Conservation (phyloP, 805 yeast species). For the Lipomyces yamadae region DNA sequence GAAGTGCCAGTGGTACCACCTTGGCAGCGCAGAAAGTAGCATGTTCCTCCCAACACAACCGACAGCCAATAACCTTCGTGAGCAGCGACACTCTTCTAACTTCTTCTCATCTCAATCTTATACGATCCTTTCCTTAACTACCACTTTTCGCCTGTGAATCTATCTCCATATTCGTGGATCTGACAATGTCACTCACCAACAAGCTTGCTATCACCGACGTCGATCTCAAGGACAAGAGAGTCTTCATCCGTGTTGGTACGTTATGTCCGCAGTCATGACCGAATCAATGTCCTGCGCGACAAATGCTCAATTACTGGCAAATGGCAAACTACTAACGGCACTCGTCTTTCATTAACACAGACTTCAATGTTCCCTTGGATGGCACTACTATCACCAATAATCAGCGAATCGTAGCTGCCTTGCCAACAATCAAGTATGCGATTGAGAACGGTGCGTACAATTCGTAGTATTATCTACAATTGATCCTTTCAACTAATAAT, state of each 20-base stretch:
- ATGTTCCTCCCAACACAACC: too few relatives aligned
- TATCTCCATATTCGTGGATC: not conserved
- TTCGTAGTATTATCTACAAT: not conserved
- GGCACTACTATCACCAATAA: conserved; percentile 97
- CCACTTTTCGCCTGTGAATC: not conserved
- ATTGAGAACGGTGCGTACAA: conserved; percentile 60
- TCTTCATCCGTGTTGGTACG: conserved; percentile 94
- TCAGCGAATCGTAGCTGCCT: conserved; percentile 99
- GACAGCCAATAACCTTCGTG: not conserved
- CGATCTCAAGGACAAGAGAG: conserved; percentile 86
- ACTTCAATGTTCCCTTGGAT: conserved; percentile 67
- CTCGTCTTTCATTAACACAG: conserved; percentile 31
- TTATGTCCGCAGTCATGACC: conserved; percentile 11
- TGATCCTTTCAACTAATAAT: not conserved
- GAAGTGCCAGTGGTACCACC: too few relatives aligned
- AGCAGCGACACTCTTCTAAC: not conserved
- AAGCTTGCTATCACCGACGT: conserved; percentile 93
- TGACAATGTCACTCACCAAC: conserved; percentile 83
- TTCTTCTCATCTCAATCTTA: not conserved
- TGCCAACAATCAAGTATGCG: conserved; percentile 97
- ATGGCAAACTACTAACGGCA: not conserved
- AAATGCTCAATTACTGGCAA: not conserved
- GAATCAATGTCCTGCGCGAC: not conserved
- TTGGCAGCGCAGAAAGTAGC: too few relatives aligned
- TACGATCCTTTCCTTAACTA: not conserved